Conservation (phyloP, 257 asterid species). For the Paulownia fortunei region DNA sequence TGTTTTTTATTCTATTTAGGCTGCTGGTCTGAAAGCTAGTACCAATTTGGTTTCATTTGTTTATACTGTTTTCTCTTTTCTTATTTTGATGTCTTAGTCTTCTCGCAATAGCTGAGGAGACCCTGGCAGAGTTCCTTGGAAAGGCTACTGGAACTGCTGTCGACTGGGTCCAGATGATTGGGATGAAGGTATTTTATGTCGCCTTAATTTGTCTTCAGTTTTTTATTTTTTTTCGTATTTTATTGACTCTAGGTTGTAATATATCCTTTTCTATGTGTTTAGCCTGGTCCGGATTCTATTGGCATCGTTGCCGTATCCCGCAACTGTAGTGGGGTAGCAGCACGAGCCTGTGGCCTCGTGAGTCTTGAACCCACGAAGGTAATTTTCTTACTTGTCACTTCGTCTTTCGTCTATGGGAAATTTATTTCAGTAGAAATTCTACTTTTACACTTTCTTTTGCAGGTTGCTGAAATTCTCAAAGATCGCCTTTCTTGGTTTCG, state of each 20-base stretch:
- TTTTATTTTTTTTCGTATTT: neutral
- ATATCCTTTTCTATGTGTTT: neutral
- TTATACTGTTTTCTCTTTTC: neutral
- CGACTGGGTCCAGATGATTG: conserved; percentile 99
- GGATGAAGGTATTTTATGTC: conserved; percentile 81
- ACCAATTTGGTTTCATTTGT: neutral
- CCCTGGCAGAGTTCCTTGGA: conserved; percentile 98
- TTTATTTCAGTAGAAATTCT: neutral
- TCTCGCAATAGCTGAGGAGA: conserved; percentile 97
- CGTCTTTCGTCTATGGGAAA: neutral
- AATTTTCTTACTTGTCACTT: neutral
- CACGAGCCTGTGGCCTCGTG: conserved; percentile 99
- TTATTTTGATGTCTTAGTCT: conserved; percentile 52
- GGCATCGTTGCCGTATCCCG: conserved; percentile 98
- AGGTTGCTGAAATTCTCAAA: conserved; percentile 96
- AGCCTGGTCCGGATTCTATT: conserved; percentile 99
- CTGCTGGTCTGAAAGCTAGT: neutral
- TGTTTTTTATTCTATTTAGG: neutral
- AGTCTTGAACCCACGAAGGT: conserved; percentile 99
- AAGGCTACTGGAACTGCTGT: conserved; percentile 99
- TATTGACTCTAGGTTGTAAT: neutral
- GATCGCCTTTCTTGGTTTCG: conserved; percentile 97
- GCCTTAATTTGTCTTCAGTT: neutral
- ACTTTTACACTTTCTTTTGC: conserved; percentile 9
- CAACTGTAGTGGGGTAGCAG: conserved; percentile 95